phyloP scores from a whole-genome alignment of 768 basidiomycete species.

The Suillus plorans region DNA sequence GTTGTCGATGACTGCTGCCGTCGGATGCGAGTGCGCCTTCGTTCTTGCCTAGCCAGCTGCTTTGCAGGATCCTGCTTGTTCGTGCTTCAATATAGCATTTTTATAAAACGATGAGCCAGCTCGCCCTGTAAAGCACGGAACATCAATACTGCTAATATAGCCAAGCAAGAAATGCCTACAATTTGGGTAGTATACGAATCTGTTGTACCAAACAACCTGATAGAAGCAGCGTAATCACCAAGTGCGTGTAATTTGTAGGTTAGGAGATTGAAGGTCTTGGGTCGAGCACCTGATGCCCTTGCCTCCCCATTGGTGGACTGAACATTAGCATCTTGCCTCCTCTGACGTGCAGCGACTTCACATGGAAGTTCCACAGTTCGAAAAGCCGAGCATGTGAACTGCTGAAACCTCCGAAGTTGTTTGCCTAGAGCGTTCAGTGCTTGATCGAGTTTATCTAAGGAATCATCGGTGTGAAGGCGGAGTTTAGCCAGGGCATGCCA shows the following conservation, averaged over 20 bases:
- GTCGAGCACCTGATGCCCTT: not conserved
- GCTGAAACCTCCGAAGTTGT: constrained; percentile 23
- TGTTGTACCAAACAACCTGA: constrained; percentile 32
- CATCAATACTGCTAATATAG: not conserved
- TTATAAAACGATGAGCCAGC: constrained; percentile 30
- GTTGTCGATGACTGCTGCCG: not conserved
- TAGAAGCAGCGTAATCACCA: constrained; percentile 31
- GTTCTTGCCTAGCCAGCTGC: constrained; percentile 16
- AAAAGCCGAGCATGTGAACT: constrained; percentile 24
- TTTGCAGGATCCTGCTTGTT: constrained; percentile 18
- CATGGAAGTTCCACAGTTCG: constrained; percentile 24
- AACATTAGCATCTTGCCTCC: not conserved
- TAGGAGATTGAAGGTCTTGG: constrained; percentile 27
- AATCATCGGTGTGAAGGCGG: constrained; percentile 30
- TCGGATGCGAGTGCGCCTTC: constrained; percentile 3
- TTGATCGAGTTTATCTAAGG: constrained; percentile 20
- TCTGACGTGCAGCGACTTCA: constrained; percentile 10
- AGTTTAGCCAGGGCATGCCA: constrained; percentile 40
- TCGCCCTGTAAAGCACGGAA: constrained; percentile 29
- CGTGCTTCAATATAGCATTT: constrained; percentile 3
- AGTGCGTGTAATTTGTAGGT: constrained; percentile 38
- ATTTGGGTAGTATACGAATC: constrained; percentile 35
- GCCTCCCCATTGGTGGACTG: not conserved
- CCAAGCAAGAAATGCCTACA: constrained; percentile 18
- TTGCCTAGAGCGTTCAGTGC: constrained; percentile 16